A percentile compares a stretch with the other conserved stretches of the same genome.
phyloP scores from a whole-genome alignment of 148 eudicot genomes.

The Oxyria digyna region DNA sequence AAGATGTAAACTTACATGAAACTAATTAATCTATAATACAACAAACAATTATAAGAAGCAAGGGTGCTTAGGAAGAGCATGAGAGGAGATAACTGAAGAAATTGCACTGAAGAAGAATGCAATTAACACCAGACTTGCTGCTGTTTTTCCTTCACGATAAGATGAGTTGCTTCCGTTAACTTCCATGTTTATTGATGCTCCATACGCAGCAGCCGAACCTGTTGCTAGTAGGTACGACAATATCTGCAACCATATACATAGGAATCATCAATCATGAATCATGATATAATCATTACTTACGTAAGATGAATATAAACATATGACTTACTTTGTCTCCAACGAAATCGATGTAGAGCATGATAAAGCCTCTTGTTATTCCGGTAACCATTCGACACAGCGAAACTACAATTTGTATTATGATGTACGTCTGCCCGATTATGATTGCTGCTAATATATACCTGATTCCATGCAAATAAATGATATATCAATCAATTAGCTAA shows the following conservation, averaged over 20 bases:
- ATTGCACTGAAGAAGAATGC: conserved; percentile 6
- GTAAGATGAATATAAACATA: no score
- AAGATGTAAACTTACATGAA: no score
- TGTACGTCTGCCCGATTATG: neutral
- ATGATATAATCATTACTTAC: no score
- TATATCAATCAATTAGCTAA: neutral
- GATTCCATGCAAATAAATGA: neutral
- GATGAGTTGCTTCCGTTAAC: neutral
- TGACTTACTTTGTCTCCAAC: neutral
- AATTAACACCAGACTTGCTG: conserved; percentile 1
- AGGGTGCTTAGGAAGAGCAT: conserved; percentile 2
- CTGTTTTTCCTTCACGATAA: neutral
- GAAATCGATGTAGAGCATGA: neutral
- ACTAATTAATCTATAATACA: no score
- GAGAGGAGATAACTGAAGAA: conserved; percentile 3
- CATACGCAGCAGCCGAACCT: neutral
- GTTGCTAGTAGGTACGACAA: conserved; percentile 5
- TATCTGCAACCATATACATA: neutral
- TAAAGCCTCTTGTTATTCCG: neutral
- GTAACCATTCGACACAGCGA: neutral
- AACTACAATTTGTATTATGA: neutral
- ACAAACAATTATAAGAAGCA: neutral
- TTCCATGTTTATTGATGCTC: neutral
- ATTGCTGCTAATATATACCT: neutral
- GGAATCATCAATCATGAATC: no score